phyloP scores from a whole-genome alignment of 1,139 yeast species.

The Yamadazyma dushanensis region DNA sequence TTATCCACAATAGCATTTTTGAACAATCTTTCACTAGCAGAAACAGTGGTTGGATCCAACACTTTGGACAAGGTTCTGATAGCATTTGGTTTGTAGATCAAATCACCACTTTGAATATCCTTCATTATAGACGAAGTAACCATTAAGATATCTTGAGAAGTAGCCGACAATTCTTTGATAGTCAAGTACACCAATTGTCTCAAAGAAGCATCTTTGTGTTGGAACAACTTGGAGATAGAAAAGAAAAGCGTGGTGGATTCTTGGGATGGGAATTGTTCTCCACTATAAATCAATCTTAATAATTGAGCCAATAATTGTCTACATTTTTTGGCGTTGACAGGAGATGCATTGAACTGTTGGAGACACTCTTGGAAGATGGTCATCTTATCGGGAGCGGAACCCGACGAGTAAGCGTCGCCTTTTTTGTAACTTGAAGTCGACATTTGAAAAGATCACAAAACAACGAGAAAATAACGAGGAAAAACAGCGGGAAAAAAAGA shows the following conservation, averaged over 20 bases:
- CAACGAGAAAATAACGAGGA: not conserved
- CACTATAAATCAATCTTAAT: slow-evolving; percentile 71
- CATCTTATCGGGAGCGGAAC: slow-evolving; percentile 87
- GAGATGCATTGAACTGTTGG: slow-evolving; percentile 89
- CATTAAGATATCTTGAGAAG: slow-evolving; percentile 93
- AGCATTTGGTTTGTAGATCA: slow-evolving; percentile 89
- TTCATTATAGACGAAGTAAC: slow-evolving; percentile 97
- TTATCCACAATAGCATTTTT: slow-evolving; percentile 91
- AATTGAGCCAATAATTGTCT: slow-evolving; percentile 76
- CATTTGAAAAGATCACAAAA: slow-evolving; percentile 10
- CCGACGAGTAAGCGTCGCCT: slow-evolving; percentile 61
- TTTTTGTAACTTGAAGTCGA: slow-evolving; percentile 84
- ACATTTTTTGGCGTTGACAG: slow-evolving; percentile 85
- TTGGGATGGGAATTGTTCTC: slow-evolving; percentile 82
- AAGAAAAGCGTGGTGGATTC: slow-evolving; percentile 94
- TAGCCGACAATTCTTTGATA: slow-evolving; percentile 81
- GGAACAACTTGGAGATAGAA: slow-evolving; percentile 91
- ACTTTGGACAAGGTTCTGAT: slow-evolving; percentile 89
- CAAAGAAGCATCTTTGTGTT: slow-evolving; percentile 85
- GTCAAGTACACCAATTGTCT: slow-evolving; percentile 94
- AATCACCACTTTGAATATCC: slow-evolving; percentile 89
- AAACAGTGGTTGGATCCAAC: slow-evolving; percentile 88
- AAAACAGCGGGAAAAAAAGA: not conserved
- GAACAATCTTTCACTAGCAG: slow-evolving; percentile 90
- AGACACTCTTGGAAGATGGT: slow-evolving; percentile 95